Evolutionary conservation across 192 early-diverging fungal genomes (phyloP).

Genomic region (Entomortierella chlamydospora): DNA sequence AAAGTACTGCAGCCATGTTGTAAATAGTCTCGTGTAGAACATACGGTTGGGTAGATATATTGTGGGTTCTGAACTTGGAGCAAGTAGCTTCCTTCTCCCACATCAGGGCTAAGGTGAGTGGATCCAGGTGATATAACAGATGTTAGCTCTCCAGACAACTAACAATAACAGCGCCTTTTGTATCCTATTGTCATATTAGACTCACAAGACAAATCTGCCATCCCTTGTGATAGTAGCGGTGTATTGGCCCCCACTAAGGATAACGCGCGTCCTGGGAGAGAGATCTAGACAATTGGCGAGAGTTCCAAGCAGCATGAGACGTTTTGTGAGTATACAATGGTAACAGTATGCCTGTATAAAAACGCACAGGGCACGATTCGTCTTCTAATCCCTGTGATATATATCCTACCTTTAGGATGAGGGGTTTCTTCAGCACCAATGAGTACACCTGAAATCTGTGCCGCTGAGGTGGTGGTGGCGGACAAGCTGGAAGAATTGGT

Average conservation of each 20-base stretch:
- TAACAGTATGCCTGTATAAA: no score
- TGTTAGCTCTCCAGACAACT: no score
- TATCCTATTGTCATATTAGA: no score
- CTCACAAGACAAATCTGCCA: conserved; percentile 62
- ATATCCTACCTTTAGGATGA: conserved; percentile 25
- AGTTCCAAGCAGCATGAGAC: background rate
- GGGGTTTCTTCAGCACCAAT: conserved; percentile 19
- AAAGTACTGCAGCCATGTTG: background rate
- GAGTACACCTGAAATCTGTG: conserved; percentile 25
- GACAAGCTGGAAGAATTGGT: conserved; percentile 14
- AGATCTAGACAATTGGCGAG: conserved; percentile 35
- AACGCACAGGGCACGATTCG: no score
- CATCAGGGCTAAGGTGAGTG: conserved; percentile 52
- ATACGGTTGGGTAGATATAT: conserved; percentile 66
- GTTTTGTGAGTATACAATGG: background rate
- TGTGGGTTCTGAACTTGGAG: conserved; percentile 64
- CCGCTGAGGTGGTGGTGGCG: conserved; percentile 20
- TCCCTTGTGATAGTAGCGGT: conserved; percentile 56
- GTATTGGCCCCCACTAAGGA: conserved; percentile 61
- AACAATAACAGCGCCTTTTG: background rate
- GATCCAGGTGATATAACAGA: no score
- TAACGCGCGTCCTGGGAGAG: conserved; percentile 48
- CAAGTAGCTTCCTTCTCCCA: conserved; percentile 62
- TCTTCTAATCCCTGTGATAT: background rate
- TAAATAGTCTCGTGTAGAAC: background rate